These are phyloP conservation scores for Artemisia tridentata DNA, from an alignment of 129 eudicot genomes.

Conservation along the genomic window DNA sequence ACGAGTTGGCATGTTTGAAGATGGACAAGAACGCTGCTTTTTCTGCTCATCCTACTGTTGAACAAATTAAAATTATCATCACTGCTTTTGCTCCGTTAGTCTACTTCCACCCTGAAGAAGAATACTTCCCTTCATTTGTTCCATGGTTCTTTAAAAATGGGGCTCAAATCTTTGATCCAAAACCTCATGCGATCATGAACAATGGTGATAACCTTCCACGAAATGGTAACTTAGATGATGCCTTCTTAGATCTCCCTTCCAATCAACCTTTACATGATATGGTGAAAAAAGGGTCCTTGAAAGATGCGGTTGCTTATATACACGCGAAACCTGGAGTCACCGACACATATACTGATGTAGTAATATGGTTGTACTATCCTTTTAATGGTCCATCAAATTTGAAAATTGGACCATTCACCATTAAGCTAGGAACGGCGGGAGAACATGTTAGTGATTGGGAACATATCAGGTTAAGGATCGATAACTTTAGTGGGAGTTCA, in stretches of 20 bases:
- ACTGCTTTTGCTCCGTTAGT: slow-evolving; percentile 33
- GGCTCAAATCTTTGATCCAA: slow-evolving; percentile 25
- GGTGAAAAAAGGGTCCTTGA: slow-evolving; percentile 30
- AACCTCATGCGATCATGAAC: neutral
- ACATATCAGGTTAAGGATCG: slow-evolving; percentile 39
- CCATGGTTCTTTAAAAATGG: slow-evolving; percentile 41
- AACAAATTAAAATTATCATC: slow-evolving; percentile 24
- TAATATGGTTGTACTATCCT: slow-evolving; percentile 50
- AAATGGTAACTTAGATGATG: slow-evolving; percentile 24
- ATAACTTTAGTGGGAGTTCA: slow-evolving; percentile 35
- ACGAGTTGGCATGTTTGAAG: slow-evolving; percentile 26
- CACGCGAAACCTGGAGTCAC: slow-evolving; percentile 34
- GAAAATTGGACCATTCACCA: slow-evolving; percentile 29
- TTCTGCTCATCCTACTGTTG: slow-evolving; percentile 30
- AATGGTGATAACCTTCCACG: slow-evolving; percentile 37
- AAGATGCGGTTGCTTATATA: slow-evolving; percentile 18
- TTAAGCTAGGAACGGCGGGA: slow-evolving; percentile 32
- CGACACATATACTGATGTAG: slow-evolving; percentile 34
- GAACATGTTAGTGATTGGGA: slow-evolving; percentile 58
- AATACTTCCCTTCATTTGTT: slow-evolving; percentile 39
- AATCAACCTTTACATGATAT: slow-evolving; percentile 10
- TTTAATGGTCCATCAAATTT: slow-evolving; percentile 42
- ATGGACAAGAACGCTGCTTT: slow-evolving; percentile 1
- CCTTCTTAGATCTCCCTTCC: slow-evolving; percentile 40
- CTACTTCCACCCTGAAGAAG: slow-evolving; percentile 38